A percentile compares a stretch with the other conserved stretches of the same genome.
Evolutionary conservation across 139 green algal genomes (phyloP).

Genomic region (Zygnema cylindricum): DNA sequence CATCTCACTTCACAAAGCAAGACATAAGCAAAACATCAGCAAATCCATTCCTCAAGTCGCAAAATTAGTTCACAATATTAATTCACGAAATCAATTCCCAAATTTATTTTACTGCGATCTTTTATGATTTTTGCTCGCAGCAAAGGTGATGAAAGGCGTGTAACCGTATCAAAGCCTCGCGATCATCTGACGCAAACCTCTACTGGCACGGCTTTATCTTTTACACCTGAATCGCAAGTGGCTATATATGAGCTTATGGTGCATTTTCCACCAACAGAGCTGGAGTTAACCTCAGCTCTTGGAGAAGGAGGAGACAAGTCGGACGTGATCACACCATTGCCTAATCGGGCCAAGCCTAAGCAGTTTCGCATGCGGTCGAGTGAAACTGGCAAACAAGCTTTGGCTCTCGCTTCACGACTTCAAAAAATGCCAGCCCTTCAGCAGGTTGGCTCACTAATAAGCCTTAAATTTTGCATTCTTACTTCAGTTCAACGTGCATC

Average conservation of each 20-base stretch:
- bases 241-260: conserved; percentile 51
- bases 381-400: not conserved
- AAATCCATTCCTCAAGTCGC: no score
- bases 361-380: not conserved
- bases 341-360: not conserved
- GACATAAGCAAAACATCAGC: no score
- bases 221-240: conserved; percentile 32
- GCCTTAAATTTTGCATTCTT: not conserved
- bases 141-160: conserved; percentile 10
- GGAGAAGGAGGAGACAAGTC: not conserved
- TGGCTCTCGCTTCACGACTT: conserved; percentile 14
- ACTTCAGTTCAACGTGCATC: not conserved
- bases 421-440: conserved; percentile 20
- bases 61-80: no score
- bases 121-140: not conserved
- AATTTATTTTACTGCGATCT: no score
- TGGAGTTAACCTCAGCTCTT: conserved; percentile 52
- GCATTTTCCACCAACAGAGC: conserved; percentile 44
- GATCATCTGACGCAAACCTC: conserved; percentile 2
- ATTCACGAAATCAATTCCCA: no score
- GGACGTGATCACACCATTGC: not conserved
- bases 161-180: conserved; percentile 32
- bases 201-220: conserved; percentile 31
- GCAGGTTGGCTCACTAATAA: conserved; percentile 2
- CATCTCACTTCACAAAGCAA: no score